Evolutionary conservation across 139 green algal genomes (phyloP).

Genomic region (Chlamydomonas sp.): DNA sequence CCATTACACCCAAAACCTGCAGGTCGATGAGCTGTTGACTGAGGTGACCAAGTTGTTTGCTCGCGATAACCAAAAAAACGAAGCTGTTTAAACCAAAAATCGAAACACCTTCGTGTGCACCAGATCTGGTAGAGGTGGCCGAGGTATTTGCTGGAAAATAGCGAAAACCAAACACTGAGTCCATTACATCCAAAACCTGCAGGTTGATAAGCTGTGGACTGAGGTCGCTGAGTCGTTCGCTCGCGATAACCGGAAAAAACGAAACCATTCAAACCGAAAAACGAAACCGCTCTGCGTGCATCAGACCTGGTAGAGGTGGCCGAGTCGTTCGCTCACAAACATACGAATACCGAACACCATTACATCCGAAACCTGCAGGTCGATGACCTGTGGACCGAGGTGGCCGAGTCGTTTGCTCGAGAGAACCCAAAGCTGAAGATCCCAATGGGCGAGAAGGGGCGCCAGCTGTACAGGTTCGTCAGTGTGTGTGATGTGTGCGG

Average conservation of each 20-base stretch:
- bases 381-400: constrained; percentile 6
- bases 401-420: constrained; percentile 1
- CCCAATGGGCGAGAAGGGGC: not conserved
- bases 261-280: too few species aligned
- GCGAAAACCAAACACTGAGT: not conserved
- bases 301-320: too few species aligned
- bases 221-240: not conserved
- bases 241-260: too few species aligned
- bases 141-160: too few species aligned
- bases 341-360: not conserved
- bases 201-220: not conserved
- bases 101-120: too few species aligned
- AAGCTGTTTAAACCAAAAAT: too few species aligned
- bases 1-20: not conserved
- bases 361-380: not conserved
- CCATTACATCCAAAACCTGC: not conserved
- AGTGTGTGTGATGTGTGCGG: too few species aligned
- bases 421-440: constrained; percentile 18
- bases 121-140: too few species aligned
- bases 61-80: too few species aligned
- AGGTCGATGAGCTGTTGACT: not conserved
- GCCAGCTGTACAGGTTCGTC: constrained; percentile 29
- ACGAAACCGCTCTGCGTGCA: too few species aligned
- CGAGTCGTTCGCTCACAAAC: too few species aligned
- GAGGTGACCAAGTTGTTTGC: not conserved